phyloP scores from a whole-genome alignment of 2,329 filamentous ascomycete species.

The Trichoderma sp. region DNA sequence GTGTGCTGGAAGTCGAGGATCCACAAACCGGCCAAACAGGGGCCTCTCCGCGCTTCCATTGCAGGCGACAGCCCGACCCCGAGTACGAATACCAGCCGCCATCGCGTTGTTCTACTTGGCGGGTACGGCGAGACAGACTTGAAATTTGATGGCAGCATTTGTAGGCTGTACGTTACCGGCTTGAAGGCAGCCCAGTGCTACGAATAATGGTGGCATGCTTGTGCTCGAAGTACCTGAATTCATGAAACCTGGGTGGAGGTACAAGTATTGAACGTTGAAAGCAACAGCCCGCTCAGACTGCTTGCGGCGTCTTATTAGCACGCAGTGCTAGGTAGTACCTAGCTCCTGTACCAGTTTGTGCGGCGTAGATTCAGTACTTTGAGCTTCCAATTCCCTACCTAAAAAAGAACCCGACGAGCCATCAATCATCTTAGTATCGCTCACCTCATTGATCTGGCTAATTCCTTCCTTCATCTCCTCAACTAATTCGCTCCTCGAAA shows the following conservation, averaged over 20 bases:
- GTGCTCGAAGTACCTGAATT: too few species aligned
- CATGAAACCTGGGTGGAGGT: background rate
- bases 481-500: background rate
- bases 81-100: slow-evolving; percentile 22
- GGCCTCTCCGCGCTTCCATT: slow-evolving; percentile 5
- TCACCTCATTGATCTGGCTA: background rate
- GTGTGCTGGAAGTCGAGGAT: background rate
- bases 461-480: background rate
- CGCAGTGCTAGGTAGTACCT: too few species aligned
- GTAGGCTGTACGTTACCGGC: background rate
- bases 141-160: background rate
- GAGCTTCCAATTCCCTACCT: slow-evolving; percentile 19
- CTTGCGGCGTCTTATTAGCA: slow-evolving; percentile 7
- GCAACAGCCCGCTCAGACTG: background rate
- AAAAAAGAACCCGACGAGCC: background rate
- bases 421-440: background rate
- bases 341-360: slow-evolving; percentile 26
- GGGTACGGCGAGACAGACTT: too few species aligned
- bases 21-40: background rate
- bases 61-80: slow-evolving; percentile 16
- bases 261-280: background rate
- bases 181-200: too few species aligned
- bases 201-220: too few species aligned
- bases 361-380: slow-evolving; percentile 30
- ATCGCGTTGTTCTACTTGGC: background rate